Evolutionary conservation across 352 stramenopile species (phyloP).

Genomic region (Aphanomyces euteiches): DNA sequence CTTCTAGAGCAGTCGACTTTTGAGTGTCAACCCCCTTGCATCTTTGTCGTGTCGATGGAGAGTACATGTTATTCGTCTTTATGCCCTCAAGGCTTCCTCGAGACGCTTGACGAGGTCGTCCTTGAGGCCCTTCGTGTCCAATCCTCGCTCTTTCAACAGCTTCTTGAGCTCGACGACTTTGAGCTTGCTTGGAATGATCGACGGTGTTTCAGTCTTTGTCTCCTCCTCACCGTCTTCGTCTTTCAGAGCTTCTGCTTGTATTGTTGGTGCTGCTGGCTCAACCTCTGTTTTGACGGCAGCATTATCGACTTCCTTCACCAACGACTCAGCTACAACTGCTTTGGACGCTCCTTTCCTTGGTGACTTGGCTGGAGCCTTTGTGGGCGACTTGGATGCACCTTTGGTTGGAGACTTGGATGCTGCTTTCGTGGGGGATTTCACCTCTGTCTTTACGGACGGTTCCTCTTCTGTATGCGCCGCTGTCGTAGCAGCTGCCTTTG

Average conservation of each 20-base stretch:
- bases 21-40: too few relatives aligned
- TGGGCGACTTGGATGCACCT: too few relatives aligned
- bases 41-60: too few relatives aligned
- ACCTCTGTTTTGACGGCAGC: background rate
- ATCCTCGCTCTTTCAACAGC: slow-evolving; percentile 61
- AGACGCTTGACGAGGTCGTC: slow-evolving; percentile 56
- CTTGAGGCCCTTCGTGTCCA: slow-evolving; percentile 73
- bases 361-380: too few relatives aligned
- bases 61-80: background rate
- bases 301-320: background rate
- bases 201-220: slow-evolving; percentile 26
- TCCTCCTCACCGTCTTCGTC: slow-evolving; percentile 26
- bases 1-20: too few relatives aligned
- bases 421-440: background rate
- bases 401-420: too few relatives aligned
- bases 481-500: background rate
- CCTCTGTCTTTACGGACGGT: background rate
- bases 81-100: slow-evolving; percentile 43
- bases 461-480: too few relatives aligned
- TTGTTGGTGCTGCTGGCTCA: background rate
- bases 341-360: too few relatives aligned
- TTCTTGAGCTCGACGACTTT: slow-evolving; percentile 58
- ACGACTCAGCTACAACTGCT: too few relatives aligned
- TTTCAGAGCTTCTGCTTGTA: slow-evolving; percentile 21
- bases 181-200: slow-evolving; percentile 40